phyloP scores from a whole-genome alignment of 1,284 basidiomycete species.

The Papiliotrema fonsecae region DNA sequence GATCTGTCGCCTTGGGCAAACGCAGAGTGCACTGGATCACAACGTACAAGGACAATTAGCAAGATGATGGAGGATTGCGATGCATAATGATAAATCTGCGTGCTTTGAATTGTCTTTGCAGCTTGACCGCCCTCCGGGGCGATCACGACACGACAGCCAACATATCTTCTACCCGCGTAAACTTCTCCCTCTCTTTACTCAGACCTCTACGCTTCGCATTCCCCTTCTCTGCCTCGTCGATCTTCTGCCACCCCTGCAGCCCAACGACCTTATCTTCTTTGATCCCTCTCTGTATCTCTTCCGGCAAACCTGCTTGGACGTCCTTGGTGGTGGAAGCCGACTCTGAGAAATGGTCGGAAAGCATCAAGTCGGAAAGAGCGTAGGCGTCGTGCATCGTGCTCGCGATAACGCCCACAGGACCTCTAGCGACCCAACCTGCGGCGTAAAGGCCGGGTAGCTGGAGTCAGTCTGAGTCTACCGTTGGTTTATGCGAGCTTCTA shows the following conservation, averaged over 20 bases:
- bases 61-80: too few relatives aligned
- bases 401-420: slow-evolving; percentile 88
- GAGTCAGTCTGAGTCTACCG: not conserved
- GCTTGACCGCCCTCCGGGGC: too few relatives aligned
- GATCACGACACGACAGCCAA: slow-evolving; percentile 44
- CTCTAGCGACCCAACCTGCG: slow-evolving; percentile 88
- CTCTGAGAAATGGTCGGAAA: slow-evolving; percentile 29
- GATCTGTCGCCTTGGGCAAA: too few relatives aligned
- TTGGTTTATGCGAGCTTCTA: too few relatives aligned
- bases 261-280: slow-evolving; percentile 32
- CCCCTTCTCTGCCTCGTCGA: slow-evolving; percentile 34
- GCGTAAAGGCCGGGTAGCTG: slow-evolving; percentile 70
- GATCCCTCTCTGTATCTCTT: slow-evolving; percentile 16
- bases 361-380: slow-evolving; percentile 39
- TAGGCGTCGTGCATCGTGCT: slow-evolving; percentile 94
- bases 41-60: too few relatives aligned
- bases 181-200: slow-evolving; percentile 38
- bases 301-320: slow-evolving; percentile 24
- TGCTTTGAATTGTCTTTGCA: too few relatives aligned
- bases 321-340: not conserved
- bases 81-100: too few relatives aligned
- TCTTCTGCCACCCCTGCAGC: slow-evolving; percentile 36
- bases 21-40: too few relatives aligned
- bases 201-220: slow-evolving; percentile 20
- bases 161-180: slow-evolving; percentile 57